Percentiles rank a stretch among this genome's conserved stretches.
Conservation (phyloP, 805 yeast species). For the Wickerhamomyces alni region DNA sequence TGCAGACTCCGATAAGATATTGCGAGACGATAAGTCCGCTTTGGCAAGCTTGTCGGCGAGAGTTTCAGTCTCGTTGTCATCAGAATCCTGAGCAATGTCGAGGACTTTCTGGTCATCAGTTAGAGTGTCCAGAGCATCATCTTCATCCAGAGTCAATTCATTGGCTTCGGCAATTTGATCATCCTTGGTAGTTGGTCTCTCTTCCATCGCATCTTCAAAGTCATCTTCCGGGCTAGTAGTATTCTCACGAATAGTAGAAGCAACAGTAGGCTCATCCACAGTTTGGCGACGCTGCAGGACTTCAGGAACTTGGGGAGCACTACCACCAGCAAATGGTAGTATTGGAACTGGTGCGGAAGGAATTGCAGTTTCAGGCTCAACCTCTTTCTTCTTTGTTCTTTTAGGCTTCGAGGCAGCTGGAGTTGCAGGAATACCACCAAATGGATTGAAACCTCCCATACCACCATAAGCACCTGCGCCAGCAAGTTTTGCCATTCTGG, state of each 20-base stretch:
- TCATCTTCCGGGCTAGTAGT: neutral
- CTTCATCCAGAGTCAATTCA: conserved; percentile 3
- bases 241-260: too few relatives aligned
- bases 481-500: conserved; percentile 93
- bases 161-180: conserved; percentile 1
- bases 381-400: conserved; percentile 14
- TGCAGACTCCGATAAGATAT: conserved; percentile 19
- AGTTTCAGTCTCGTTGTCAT: conserved; percentile 7
- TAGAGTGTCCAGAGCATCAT: too few relatives aligned
- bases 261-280: conserved; percentile 7
- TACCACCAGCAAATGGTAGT: conserved; percentile 40
- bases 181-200: neutral
- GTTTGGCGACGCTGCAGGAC: conserved; percentile 10
- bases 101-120: too few relatives aligned
- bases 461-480: conserved; percentile 62
- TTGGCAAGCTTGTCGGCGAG: conserved; percentile 13
- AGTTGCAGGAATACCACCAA: conserved; percentile 28
- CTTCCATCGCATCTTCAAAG: neutral
- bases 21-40: conserved; percentile 9
- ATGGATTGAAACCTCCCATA: conserved; percentile 31
- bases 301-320: conserved; percentile 20
- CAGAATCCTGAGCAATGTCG: conserved; percentile 1
- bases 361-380: conserved; percentile 12
- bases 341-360: conserved; percentile 41
- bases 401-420: conserved; percentile 27